Evolutionary conservation across 305 asterid genomes (phyloP).

Genomic region (Nicotiana rustica): DNA sequence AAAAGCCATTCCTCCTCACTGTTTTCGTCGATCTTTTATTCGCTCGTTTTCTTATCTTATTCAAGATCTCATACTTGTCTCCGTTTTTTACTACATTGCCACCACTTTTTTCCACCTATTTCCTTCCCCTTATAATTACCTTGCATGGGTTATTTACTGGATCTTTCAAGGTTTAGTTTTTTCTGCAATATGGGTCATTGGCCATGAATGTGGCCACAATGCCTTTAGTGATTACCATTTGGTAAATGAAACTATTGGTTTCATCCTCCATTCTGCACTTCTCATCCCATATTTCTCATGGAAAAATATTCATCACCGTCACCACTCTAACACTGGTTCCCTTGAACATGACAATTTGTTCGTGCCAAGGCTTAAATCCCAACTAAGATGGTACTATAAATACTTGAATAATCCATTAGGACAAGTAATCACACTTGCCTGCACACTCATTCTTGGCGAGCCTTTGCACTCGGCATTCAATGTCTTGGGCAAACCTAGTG

Average conservation of each 20-base stretch:
- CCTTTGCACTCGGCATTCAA: slow-evolving; percentile 28
- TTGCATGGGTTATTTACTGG: slow-evolving; percentile 8
- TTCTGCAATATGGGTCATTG: slow-evolving; percentile 23
- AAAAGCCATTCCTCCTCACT: slow-evolving; percentile 17
- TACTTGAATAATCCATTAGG: neutral
- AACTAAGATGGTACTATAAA: neutral
- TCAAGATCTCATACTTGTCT: slow-evolving; percentile 3
- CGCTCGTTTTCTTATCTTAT: neutral
- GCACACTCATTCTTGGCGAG: slow-evolving; percentile 4
- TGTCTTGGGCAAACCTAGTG: neutral
- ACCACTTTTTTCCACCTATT: neutral
- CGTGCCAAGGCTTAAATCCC: slow-evolving; percentile 22
- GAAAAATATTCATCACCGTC: no score
- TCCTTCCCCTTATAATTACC: neutral
- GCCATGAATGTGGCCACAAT: slow-evolving; percentile 15
- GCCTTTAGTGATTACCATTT: slow-evolving; percentile 29
- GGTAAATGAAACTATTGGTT: slow-evolving; percentile 30
- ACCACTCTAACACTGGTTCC: no score
- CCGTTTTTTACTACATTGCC: neutral
- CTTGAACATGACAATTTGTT: no score
- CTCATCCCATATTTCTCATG: no score
- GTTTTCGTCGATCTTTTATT: neutral
- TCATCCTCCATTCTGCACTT: slow-evolving; percentile 30
- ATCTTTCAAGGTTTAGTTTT: neutral
- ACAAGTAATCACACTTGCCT: neutral